Conservation (phyloP, 306 rosid species). For the Dalbergia cultrata region DNA sequence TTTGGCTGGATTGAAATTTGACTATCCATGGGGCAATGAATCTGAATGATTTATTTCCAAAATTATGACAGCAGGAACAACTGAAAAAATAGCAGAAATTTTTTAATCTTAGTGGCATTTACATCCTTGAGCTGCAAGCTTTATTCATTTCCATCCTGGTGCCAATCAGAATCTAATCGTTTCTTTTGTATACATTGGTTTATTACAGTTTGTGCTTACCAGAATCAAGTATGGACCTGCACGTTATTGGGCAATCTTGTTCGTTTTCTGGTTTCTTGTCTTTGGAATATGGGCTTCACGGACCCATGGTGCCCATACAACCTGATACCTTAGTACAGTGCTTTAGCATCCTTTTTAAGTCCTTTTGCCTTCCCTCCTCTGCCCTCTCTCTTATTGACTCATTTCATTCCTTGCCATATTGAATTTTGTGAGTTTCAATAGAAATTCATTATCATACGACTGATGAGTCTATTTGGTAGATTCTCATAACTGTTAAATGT, state of each 20-base stretch:
- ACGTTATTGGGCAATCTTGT: slow-evolving; percentile 98
- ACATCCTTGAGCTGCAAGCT: not conserved
- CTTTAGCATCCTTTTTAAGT: slow-evolving; percentile 27
- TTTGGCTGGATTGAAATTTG: slow-evolving; percentile 35
- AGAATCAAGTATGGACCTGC: slow-evolving; percentile 98
- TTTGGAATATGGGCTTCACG: slow-evolving; percentile 99
- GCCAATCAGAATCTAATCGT: slow-evolving; percentile 37
- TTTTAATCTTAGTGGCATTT: slow-evolving; percentile 30
- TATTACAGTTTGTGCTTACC: slow-evolving; percentile 91
- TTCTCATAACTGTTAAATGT: slow-evolving; percentile 38
- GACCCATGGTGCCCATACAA: slow-evolving; percentile 76
- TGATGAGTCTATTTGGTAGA: slow-evolving; percentile 33
- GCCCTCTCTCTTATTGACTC: not conserved
- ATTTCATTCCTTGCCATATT: slow-evolving; percentile 37
- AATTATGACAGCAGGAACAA: slow-evolving; percentile 15
- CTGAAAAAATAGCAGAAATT: slow-evolving; percentile 31
- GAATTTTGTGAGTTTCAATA: slow-evolving; percentile 37
- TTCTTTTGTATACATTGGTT: slow-evolving; percentile 39
- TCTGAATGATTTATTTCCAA: slow-evolving; percentile 31
- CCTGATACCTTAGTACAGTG: slow-evolving; percentile 53
- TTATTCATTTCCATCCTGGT: not conserved
- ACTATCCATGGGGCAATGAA: not conserved
- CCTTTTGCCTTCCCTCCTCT: not conserved
- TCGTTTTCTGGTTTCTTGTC: slow-evolving; percentile 97
- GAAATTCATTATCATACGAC: slow-evolving; percentile 42